These are phyloP conservation scores for Gyromitra esculenta DNA, from an alignment of 2,329 filamentous ascomycete genomes.

Conservation along the genomic window DNA sequence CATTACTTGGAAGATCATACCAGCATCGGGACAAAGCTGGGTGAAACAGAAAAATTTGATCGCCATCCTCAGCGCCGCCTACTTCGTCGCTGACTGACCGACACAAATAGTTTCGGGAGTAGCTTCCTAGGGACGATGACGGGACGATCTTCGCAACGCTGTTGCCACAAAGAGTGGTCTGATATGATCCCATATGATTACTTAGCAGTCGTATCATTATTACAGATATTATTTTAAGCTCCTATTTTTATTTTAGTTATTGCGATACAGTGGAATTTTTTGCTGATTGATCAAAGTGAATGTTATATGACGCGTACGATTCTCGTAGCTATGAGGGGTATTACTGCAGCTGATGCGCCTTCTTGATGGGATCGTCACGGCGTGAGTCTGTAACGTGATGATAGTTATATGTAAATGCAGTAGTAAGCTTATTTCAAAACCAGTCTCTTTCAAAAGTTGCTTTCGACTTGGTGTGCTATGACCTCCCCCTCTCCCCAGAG, in stretches of 20 bases:
- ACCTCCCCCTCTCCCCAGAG: too few species aligned
- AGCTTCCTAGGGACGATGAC: neutral
- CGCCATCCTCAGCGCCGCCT: too few species aligned
- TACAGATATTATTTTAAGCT: neutral
- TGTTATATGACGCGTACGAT: neutral
- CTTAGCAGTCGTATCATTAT: neutral
- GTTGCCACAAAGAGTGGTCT: neutral
- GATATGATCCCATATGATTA: neutral
- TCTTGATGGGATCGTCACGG: neutral
- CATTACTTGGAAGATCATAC: too few species aligned
- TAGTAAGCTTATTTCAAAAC: neutral
- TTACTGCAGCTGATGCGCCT: neutral
- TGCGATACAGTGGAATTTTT: neutral
- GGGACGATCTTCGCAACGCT: neutral
- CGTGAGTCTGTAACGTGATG: neutral
- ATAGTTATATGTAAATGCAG: neutral
- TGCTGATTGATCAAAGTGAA: neutral
- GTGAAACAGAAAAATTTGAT: too few species aligned
- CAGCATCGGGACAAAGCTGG: too few species aligned
- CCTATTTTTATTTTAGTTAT: neutral
- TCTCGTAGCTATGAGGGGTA: neutral
- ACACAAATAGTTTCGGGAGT: neutral
- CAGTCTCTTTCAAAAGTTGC: neutral
- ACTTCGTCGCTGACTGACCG: neutral
- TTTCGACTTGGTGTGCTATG: too few species aligned